Evolutionary conservation across 495 filamentous ascomycete species (phyloP).

Genomic region (Jackrogersella multiformis): DNA sequence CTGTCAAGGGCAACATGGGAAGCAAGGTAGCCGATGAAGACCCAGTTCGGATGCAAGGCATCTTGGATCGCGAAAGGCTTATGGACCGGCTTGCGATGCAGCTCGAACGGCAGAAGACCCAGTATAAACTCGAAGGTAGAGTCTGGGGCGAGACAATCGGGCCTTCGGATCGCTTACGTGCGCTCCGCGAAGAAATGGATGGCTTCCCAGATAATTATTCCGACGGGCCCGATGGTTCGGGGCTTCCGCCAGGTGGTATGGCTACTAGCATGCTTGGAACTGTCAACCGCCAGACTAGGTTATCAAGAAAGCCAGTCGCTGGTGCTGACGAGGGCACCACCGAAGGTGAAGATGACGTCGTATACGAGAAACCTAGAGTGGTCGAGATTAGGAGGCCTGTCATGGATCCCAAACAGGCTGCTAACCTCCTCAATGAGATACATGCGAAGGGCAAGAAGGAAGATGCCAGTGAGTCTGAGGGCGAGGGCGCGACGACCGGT

Average conservation of each 20-base stretch:
- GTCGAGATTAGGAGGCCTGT: conserved; percentile 76
- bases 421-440: conserved; percentile 82
- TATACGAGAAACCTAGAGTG: conserved; percentile 73
- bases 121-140: conserved; percentile 96
- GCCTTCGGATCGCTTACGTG: conserved; percentile 90
- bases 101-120: conserved; percentile 95
- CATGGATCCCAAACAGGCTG: conserved; percentile 75
- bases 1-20: conserved; percentile 71
- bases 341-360: conserved; percentile 60
- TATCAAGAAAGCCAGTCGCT: conserved; percentile 61
- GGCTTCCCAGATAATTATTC: conserved; percentile 57
- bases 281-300: conserved; percentile 65
- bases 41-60: conserved; percentile 86
- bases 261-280: conserved; percentile 71
- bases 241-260: conserved; percentile 38
- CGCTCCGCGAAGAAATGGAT: conserved; percentile 95
- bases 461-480: conserved; percentile 77
- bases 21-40: conserved; percentile 66
- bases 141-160: conserved; percentile 85
- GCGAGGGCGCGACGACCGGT: conserved; percentile 78
- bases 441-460: conserved; percentile 76
- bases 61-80: conserved; percentile 88
- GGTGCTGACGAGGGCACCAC: conserved; percentile 52
- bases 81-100: conserved; percentile 94
- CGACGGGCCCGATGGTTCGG: conserved; percentile 49